phyloP scores from a whole-genome alignment of 176 grass and related monocot species.

The Calamus simplicifolius region DNA sequence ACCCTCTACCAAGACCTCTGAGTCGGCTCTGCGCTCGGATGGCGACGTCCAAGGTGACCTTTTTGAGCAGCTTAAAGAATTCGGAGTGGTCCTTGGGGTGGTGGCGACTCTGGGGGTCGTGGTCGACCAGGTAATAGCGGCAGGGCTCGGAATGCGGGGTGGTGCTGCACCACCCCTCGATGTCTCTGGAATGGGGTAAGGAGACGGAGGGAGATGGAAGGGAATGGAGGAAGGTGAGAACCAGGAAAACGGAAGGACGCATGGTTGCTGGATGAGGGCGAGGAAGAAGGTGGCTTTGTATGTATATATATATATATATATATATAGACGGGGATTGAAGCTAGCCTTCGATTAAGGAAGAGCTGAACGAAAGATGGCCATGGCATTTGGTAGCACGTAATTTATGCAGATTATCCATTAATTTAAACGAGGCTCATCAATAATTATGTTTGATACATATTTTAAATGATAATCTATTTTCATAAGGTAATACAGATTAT shows the following conservation, averaged over 20 bases:
- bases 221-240: not conserved
- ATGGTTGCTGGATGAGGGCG: no score
- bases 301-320: no score
- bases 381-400: no score
- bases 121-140: conserved; percentile 20
- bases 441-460: no score
- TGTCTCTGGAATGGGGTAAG: conserved; percentile 3
- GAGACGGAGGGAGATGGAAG: not conserved
- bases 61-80: conserved; percentile 20
- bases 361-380: no score
- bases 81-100: conserved; percentile 14
- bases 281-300: no score
- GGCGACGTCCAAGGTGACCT: conserved; percentile 19
- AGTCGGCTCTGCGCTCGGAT: conserved; percentile 28
- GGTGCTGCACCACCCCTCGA: conserved; percentile 27
- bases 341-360: no score
- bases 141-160: conserved; percentile 32
- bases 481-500: no score
- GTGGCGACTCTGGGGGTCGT: not conserved
- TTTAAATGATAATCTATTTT: no score
- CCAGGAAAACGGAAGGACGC: conserved; percentile 5
- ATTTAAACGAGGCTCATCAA: no score
- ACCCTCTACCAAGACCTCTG: conserved; percentile 8
- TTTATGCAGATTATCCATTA: no score
- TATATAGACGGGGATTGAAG: no score